Base-by-base conservation (phyloP, 768 basidiomycete species). In the Lyophyllum shimeji region DNA sequence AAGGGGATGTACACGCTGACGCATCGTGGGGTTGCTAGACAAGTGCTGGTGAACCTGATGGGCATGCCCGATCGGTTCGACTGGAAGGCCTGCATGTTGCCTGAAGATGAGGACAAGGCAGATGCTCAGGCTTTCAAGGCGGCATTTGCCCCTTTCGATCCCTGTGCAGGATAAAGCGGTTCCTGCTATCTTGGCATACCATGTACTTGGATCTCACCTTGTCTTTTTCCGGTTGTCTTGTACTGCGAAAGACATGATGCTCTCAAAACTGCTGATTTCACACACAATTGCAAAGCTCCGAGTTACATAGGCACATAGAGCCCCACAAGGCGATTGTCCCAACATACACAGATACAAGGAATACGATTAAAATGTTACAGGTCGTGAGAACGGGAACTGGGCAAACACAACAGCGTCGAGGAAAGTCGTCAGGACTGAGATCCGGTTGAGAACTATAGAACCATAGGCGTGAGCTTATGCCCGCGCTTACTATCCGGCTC, bases 51-150 rank as follows among this genome's bases (percentile, higher is more conserved):
- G 5, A 76, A 82, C 33, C 70, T 98, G n/a, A 66, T 98, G 52
- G 85, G 80, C 15, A 82, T 84, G 52, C 86, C 87, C 1, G 84
- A 93, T 18, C 81, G 96, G 46, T 74, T 89, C 49, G 95, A 98
- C 65, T 99, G 96, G 96, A 96, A 93, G 68, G 82, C 79, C 1
- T 99, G 96, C 67, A 76, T 82, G 63, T 81, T 93, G 59, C 72
- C 85, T 8, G 93, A 96, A 56, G 89, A 86, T 13, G 91, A 94
- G 63, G 96, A 98, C 66, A 87, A 76, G 65, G 83, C 81, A 9
- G 96, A 98, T 68, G 91, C 85, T 1, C 74, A 85, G 56, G 80
- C 82, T 43, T 97, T 99, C 74, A 98, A 95, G 66, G 71, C 78
- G 31, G 92, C 89, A 2, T 97, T 97, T 66, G 77, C 83, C 7